phyloP scores from a whole-genome alignment of 768 basidiomycete genomes.

The Cystofilobasidium ferigula region DNA sequence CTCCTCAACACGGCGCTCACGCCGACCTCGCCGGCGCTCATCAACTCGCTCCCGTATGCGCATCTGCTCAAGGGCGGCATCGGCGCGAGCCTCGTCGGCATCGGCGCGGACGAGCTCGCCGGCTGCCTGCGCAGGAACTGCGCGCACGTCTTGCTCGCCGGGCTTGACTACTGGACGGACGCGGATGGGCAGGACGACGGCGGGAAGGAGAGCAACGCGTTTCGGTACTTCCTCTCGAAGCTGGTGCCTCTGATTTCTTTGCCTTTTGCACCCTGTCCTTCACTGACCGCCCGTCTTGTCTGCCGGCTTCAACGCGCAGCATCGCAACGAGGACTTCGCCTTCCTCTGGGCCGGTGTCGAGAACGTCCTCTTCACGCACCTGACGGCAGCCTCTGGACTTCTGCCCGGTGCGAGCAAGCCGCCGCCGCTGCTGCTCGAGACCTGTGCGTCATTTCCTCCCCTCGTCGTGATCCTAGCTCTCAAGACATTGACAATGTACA shows the following conservation, averaged over 20 bases:
- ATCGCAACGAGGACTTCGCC: constrained; percentile 76
- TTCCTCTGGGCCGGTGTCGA: constrained; percentile 67
- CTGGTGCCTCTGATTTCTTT: constrained; percentile 46
- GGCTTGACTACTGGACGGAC: constrained; percentile 36
- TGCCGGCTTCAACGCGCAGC: constrained; percentile 50
- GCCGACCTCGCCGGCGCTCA: constrained; percentile 18
- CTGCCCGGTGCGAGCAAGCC: constrained; percentile 78
- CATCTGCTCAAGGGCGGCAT: constrained; percentile 46
- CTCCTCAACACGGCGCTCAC: constrained; percentile 68
- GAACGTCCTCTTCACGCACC: constrained; percentile 49
- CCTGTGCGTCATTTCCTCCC: constrained; percentile 48
- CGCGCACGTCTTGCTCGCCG: constrained; percentile 57
- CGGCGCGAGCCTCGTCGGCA: neutral
- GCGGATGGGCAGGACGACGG: constrained; percentile 54
- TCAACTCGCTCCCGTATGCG: constrained; percentile 20
- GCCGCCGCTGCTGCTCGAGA: constrained; percentile 70
- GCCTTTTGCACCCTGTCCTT: neutral
- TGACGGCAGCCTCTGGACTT: constrained; percentile 58
- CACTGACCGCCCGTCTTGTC: too few relatives aligned
- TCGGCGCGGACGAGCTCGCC: neutral
- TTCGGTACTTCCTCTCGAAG: constrained; percentile 83
- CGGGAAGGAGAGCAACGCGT: constrained; percentile 53
- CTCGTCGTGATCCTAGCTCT: too few relatives aligned
- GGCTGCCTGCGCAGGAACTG: constrained; percentile 41
- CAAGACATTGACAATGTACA: too few relatives aligned